Evolutionary conservation across 768 basidiomycete genomes (phyloP).

Genomic region (Tricholoma bakamatsutake): DNA sequence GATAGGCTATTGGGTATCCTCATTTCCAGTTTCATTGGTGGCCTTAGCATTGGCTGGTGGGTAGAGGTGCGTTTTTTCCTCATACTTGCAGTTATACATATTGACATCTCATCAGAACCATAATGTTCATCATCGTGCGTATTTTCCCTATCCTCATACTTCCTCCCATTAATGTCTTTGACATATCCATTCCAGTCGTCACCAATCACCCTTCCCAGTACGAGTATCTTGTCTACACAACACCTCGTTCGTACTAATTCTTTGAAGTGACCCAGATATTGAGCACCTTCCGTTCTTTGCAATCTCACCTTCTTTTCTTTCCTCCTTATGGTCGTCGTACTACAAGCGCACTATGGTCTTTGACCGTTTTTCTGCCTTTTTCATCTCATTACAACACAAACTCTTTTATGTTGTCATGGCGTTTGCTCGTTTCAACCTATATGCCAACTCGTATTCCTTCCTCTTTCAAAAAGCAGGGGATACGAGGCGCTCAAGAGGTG

Average conservation of each 20-base stretch:
- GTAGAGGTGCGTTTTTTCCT: conserved; percentile 68
- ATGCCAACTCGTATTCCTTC: conserved; percentile 78
- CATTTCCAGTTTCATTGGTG: conserved; percentile 84
- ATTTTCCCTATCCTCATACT: neutral
- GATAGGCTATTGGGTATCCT: conserved; percentile 78
- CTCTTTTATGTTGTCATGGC: conserved; percentile 89
- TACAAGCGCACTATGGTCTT: conserved; percentile 85
- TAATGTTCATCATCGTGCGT: conserved; percentile 92
- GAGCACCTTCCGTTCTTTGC: conserved; percentile 93
- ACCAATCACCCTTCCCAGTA: conserved; percentile 98
- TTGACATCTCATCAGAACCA: conserved; percentile 57
- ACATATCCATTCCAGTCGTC: conserved; percentile 53
- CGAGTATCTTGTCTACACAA: conserved; percentile 18
- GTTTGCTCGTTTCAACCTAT: conserved; percentile 93
- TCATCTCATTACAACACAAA: conserved; percentile 81
- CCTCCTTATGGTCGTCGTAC: conserved; percentile 87
- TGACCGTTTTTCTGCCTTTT: conserved; percentile 56
- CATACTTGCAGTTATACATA: neutral
- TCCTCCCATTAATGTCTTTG: neutral
- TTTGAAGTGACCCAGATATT: conserved; percentile 71
- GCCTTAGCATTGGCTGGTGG: conserved; percentile 98
- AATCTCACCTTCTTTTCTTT: conserved; percentile 82
- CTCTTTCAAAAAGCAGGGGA: conserved; percentile 63
- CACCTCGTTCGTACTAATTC: conserved; percentile 9
- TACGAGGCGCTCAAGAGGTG: conserved; percentile 57